These are phyloP conservation scores for Colletotrichum godetiae DNA, from an alignment of 2,329 filamentous ascomycete genomes.

Conservation along the genomic window DNA sequence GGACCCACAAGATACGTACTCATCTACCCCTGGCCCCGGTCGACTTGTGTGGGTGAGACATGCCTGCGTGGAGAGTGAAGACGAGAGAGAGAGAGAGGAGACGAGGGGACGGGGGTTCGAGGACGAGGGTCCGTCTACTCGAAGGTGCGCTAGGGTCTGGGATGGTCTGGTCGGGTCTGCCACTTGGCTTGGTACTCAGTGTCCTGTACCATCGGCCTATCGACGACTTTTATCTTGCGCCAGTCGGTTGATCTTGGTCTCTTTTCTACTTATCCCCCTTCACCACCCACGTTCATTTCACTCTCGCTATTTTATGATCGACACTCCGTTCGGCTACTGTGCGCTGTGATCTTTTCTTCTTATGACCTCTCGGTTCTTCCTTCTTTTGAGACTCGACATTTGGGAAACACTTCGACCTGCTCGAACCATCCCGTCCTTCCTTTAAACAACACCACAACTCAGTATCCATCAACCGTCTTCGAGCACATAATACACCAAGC, in stretches of 20 bases:
- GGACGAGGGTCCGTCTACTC: constrained; percentile 40
- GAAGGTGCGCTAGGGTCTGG: constrained; percentile 43
- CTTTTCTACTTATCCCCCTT: constrained; percentile 64
- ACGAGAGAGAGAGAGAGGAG: constrained; percentile 41
- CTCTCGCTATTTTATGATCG: constrained; percentile 58
- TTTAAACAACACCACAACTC: constrained; percentile 48
- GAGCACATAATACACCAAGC: constrained; percentile 42
- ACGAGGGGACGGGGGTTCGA: constrained; percentile 38
- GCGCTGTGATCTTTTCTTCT: constrained; percentile 57
- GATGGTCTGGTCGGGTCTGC: constrained; percentile 29
- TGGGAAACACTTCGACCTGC: constrained; percentile 52
- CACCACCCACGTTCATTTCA: constrained; percentile 50
- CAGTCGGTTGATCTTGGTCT: constrained; percentile 51
- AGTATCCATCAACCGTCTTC: constrained; percentile 35
- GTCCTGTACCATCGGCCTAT: constrained; percentile 40
- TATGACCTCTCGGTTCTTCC: constrained; percentile 62
- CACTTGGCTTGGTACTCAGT: constrained; percentile 26
- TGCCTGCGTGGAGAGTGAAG: constrained; percentile 49
- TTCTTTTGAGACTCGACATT: constrained; percentile 59
- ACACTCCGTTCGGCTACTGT: constrained; percentile 58
- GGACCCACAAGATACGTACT: constrained; percentile 25
- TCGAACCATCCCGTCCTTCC: constrained; percentile 54
- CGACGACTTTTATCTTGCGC: constrained; percentile 53
- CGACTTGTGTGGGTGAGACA: constrained; percentile 63
- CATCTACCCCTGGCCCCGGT: constrained; percentile 42